Evolutionary conservation across 176 grass and related monocot species (phyloP).

Genomic region (Microstegium vimineum): DNA sequence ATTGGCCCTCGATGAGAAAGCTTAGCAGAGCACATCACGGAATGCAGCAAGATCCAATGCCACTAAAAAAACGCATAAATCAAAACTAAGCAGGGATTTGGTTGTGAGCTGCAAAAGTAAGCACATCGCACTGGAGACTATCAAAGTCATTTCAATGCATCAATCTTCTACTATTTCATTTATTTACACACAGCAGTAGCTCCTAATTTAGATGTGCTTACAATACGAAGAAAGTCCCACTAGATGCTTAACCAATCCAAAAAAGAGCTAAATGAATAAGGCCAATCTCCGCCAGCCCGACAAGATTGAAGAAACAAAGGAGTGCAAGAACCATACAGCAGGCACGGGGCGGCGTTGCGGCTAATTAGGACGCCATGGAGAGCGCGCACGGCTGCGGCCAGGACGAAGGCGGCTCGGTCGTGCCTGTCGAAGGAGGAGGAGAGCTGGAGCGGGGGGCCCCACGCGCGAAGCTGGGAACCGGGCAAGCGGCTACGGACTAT

Average conservation of each 20-base stretch:
- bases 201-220: background rate
- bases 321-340: slow-evolving; percentile 6
- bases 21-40: background rate
- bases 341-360: background rate
- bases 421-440: background rate
- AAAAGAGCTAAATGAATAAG: background rate
- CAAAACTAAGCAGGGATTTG: background rate
- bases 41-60: background rate
- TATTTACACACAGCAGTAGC: background rate
- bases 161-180: background rate
- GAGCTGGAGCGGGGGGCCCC: background rate
- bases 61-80: background rate
- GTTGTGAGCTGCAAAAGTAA: background rate
- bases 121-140: background rate
- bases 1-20: background rate
- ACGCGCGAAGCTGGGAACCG: background rate
- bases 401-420: background rate
- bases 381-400: background rate
- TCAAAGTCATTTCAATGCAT: background rate
- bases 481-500: background rate
- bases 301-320: background rate
- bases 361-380: background rate
- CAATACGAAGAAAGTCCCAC: background rate
- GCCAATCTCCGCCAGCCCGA: background rate
- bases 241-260: background rate